Conservation (phyloP, 2,329 filamentous ascomycete species). For the Fusarium sp. region DNA sequence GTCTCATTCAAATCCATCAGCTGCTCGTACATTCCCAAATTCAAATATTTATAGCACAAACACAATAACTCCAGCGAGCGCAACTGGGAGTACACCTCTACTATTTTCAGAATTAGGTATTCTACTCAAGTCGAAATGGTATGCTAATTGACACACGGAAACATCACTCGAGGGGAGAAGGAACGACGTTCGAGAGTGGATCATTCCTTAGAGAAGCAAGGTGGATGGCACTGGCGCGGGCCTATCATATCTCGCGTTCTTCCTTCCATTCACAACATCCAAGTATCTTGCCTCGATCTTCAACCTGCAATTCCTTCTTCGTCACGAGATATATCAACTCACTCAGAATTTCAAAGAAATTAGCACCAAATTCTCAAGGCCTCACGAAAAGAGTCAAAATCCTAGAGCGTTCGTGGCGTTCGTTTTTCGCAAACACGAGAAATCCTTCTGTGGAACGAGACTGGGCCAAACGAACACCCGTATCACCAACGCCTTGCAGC, state of each 20-base stretch:
- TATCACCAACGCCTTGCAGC: slow-evolving; percentile 12
- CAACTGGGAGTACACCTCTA: no score
- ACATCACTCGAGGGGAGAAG: background rate
- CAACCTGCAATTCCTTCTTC: background rate
- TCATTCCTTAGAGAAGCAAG: slow-evolving; percentile 3
- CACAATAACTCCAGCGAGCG: no score
- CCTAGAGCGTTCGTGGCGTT: background rate
- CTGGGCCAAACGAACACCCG: slow-evolving; percentile 11
- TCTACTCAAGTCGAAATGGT: no score
- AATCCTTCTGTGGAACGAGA: slow-evolving; percentile 7
- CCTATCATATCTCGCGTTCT: slow-evolving; percentile 19
- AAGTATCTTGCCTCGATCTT: slow-evolving; percentile 1
- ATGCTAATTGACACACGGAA: background rate
- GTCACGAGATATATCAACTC: background rate
- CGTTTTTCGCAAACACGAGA: slow-evolving; percentile 9
- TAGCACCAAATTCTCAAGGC: background rate
- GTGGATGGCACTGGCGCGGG: slow-evolving; percentile 3
- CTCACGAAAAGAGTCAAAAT: background rate
- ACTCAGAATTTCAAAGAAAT: background rate
- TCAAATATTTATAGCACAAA: no score
- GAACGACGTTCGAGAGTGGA: slow-evolving; percentile 19
- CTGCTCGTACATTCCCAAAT: no score
- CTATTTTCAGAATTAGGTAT: no score
- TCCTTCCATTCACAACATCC: slow-evolving; percentile 15
- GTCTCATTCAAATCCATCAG: no score